phyloP scores from a whole-genome alignment of 1,284 basidiomycete species.

The Irpex rosettiformis region DNA sequence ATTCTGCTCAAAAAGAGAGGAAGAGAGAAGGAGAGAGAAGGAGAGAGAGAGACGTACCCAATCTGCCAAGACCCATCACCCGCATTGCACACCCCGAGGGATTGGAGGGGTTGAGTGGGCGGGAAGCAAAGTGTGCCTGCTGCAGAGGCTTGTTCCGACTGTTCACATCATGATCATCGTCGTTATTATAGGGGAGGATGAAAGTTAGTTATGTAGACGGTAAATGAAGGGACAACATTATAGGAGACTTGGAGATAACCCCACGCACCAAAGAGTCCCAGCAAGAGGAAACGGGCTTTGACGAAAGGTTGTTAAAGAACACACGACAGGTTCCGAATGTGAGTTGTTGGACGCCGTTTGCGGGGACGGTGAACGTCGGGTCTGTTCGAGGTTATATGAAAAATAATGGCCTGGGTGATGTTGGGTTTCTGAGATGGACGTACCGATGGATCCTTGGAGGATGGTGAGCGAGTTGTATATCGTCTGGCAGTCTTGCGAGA shows the following conservation, averaged over 20 bases:
- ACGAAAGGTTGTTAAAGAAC: conserved; percentile 23
- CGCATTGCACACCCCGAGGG: conserved; percentile 19
- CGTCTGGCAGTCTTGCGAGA: conserved; percentile 18
- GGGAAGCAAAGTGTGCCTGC: conserved; percentile 22
- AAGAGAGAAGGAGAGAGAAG: neutral
- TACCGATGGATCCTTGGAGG: conserved; percentile 19
- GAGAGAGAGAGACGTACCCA: conserved; percentile 16
- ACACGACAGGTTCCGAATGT: conserved; percentile 24
- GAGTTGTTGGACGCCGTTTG: conserved; percentile 21
- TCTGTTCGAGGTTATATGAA: conserved; percentile 3
- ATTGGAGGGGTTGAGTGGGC: conserved; percentile 21
- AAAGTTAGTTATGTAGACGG: too few relatives aligned
- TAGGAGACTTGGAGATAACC: conserved; percentile 4
- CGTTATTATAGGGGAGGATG: too few relatives aligned
- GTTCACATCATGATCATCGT: too few relatives aligned
- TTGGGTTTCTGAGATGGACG: neutral
- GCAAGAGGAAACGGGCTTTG: conserved; percentile 17
- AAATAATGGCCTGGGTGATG: neutral
- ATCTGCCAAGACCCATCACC: conserved; percentile 17
- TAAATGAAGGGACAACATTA: too few relatives aligned
- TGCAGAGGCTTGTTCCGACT: conserved; percentile 18
- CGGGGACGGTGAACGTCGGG: conserved; percentile 18
- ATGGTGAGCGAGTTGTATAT: conserved; percentile 22
- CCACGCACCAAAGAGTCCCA: conserved; percentile 18
- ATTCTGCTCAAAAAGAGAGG: neutral